Conservation (phyloP, 345 rosid species). For the Aquilaria sinensis region DNA sequence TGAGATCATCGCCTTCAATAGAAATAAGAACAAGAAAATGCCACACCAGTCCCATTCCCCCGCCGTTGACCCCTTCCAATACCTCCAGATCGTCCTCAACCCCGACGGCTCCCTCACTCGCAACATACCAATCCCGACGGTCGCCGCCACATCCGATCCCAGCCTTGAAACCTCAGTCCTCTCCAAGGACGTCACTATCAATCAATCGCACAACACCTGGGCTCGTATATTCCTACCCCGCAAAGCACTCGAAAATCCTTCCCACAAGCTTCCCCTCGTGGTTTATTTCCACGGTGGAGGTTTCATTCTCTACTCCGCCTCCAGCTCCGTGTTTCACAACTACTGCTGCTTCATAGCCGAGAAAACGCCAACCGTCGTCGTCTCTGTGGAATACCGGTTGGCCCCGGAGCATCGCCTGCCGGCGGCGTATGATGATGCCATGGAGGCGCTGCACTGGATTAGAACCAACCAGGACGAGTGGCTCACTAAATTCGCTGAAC, state of each 20-base stretch:
- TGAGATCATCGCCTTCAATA: too few species aligned
- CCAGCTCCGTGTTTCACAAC: conserved; percentile 7
- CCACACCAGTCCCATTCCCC: background rate
- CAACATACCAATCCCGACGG: conserved; percentile 3
- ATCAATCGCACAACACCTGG: conserved; percentile 24
- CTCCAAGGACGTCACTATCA: conserved; percentile 29
- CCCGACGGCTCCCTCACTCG: conserved; percentile 34
- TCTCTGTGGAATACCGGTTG: conserved; percentile 41
- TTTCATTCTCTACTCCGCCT: conserved; percentile 36
- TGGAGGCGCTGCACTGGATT: conserved; percentile 40
- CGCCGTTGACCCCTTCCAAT: conserved; percentile 26
- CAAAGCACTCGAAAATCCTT: background rate
- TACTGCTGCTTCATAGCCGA: conserved; percentile 31
- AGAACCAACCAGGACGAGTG: conserved; percentile 25
- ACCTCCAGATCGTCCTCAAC: conserved; percentile 20
- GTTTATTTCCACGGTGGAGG: conserved; percentile 65
- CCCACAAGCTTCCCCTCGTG: conserved; percentile 43
- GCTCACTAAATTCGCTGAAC: conserved; percentile 30
- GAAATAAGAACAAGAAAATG: too few species aligned
- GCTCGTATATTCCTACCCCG: conserved; percentile 30
- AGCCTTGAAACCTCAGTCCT: conserved; percentile 9
- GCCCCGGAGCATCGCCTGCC: conserved; percentile 76
- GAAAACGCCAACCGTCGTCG: conserved; percentile 31
- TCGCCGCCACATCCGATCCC: conserved; percentile 21
- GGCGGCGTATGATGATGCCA: conserved; percentile 55